A percentile compares a stretch with the other conserved stretches of the same genome.
Conservation (phyloP, 1,139 yeast species). For the Saccharomyces pastorianus region DNA sequence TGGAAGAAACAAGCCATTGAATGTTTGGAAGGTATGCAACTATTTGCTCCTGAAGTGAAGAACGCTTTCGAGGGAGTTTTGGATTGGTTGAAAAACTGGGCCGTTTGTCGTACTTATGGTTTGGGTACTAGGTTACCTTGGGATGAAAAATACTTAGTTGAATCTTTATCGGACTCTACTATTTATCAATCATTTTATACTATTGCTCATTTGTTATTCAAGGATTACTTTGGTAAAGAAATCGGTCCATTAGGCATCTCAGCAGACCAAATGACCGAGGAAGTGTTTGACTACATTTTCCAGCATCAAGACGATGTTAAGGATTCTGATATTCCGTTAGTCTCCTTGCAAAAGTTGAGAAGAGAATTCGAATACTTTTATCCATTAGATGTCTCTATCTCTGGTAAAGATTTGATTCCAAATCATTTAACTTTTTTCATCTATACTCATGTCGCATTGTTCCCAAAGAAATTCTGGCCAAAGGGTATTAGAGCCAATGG, state of each 20-base stretch:
- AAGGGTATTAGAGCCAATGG: slow-evolving; percentile 91
- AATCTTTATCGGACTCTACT: slow-evolving; percentile 93
- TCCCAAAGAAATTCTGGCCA: slow-evolving; percentile 91
- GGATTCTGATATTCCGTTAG: slow-evolving; percentile 52
- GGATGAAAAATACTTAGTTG: slow-evolving; percentile 91
- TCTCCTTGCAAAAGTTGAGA: slow-evolving; percentile 65
- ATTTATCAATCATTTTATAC: slow-evolving; percentile 95
- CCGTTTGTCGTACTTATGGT: slow-evolving; percentile 94
- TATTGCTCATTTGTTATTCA: slow-evolving; percentile 75
- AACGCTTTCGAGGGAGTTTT: slow-evolving; percentile 91
- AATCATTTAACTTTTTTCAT: slow-evolving; percentile 95
- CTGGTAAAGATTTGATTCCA: slow-evolving; percentile 96
- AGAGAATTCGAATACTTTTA: slow-evolving; percentile 94
- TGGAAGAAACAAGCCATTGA: slow-evolving; percentile 88
- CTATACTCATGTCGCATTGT: slow-evolving; percentile 85
- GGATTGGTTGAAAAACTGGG: slow-evolving; percentile 98
- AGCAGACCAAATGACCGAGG: slow-evolving; percentile 88
- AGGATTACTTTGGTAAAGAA: slow-evolving; percentile 75
- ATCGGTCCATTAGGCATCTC: slow-evolving; percentile 65
- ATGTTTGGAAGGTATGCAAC: slow-evolving; percentile 68
- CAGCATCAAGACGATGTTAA: slow-evolving; percentile 54
- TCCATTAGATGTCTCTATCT: slow-evolving; percentile 82
- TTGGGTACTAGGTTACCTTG: slow-evolving; percentile 94
- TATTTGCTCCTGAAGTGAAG: slow-evolving; percentile 76
- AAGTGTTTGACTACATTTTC: slow-evolving; percentile 88